A percentile compares a stretch with the other conserved stretches of the same genome.
Conservation (phyloP, 2,329 filamentous ascomycete species). For the Arachnomyces sp. region DNA sequence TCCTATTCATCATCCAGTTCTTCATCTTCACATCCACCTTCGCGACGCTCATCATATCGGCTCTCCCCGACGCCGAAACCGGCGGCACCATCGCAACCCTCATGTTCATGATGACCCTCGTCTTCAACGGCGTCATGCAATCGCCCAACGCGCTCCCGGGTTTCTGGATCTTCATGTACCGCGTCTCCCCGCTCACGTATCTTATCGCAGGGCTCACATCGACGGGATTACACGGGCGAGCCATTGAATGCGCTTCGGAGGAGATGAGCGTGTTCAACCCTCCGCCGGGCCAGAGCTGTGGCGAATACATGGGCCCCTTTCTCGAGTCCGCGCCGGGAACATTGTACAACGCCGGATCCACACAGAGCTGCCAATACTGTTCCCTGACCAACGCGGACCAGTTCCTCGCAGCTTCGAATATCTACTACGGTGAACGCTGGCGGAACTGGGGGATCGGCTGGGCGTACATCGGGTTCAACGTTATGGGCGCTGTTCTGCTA, state of each 20-base stretch:
- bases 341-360: constrained; percentile 44
- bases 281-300: constrained; percentile 49
- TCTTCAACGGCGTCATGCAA: constrained; percentile 67
- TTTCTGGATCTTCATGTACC: constrained; percentile 83
- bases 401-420: constrained; percentile 38
- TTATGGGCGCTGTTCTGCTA: constrained; percentile 46
- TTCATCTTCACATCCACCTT: constrained; percentile 76
- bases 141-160: constrained; percentile 53
- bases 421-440: constrained; percentile 54
- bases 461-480: constrained; percentile 52
- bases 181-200: constrained; percentile 75
- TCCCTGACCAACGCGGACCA: constrained; percentile 31
- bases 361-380: constrained; percentile 45
- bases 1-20: constrained; percentile 67
- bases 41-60: constrained; percentile 66
- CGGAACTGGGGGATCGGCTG: constrained; percentile 59
- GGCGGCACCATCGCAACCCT: constrained; percentile 69
- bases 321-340: constrained; percentile 45
- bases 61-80: constrained; percentile 64
- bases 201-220: constrained; percentile 64
- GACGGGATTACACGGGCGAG: constrained; percentile 58
- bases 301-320: constrained; percentile 48
- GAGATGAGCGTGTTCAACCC: constrained; percentile 64
- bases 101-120: constrained; percentile 61
- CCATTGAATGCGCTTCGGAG: constrained; percentile 57